phyloP scores from a whole-genome alignment of 192 early-diverging fungal genomes.

The Backusella parvicylindrica region DNA sequence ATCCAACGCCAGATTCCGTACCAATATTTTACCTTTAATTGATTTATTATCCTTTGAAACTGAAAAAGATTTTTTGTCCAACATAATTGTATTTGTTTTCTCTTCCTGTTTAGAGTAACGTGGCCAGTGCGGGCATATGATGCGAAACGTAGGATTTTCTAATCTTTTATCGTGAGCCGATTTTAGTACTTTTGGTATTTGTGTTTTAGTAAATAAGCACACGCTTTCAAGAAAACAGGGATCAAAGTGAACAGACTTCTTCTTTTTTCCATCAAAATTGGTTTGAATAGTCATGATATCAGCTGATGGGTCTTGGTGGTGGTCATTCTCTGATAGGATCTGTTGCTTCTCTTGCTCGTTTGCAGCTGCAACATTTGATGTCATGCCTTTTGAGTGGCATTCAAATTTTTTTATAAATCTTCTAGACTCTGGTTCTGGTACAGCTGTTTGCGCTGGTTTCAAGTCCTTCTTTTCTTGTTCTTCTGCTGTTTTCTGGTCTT shows the following conservation, averaged over 20 bases:
- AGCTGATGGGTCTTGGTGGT: background rate
- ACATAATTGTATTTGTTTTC: background rate
- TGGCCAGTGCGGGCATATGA: constrained; percentile 9
- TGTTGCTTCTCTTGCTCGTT: background rate
- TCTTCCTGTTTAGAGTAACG: background rate
- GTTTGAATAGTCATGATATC: background rate
- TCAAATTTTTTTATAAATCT: constrained; percentile 1
- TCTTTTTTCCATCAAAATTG: background rate
- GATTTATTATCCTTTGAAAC: constrained; percentile 33
- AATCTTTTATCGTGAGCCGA: background rate
- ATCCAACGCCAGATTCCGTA: constrained; percentile 83
- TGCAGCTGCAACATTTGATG: background rate
- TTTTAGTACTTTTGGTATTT: constrained; percentile 46
- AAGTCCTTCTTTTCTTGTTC: background rate
- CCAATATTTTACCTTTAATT: constrained; percentile 61
- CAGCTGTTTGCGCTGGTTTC: background rate
- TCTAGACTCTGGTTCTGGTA: background rate
- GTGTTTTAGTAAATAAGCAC: constrained; percentile 63
- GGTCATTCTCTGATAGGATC: background rate
- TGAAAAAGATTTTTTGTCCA: background rate
- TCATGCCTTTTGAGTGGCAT: background rate
- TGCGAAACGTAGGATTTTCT: constrained; percentile 4
- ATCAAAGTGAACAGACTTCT: constrained; percentile 63
- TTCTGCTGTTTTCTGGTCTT: background rate
- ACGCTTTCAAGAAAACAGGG: constrained; percentile 59